Base-by-base conservation (phyloP, 768 basidiomycete genomes). In the Paxillus ammoniavirescens region DNA sequence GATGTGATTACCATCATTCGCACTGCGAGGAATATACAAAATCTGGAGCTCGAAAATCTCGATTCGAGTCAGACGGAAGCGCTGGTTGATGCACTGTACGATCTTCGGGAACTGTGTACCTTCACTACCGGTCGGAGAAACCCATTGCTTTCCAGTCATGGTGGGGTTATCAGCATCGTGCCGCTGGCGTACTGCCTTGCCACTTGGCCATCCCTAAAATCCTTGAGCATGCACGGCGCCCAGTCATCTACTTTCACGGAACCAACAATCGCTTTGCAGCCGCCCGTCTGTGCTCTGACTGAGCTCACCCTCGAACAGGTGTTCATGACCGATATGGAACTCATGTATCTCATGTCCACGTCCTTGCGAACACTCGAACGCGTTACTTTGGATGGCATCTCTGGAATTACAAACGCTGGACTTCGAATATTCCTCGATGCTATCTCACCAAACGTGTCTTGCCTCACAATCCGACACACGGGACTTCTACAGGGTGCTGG, bases 211-310 rank as follows among this genome's bases (percentile, higher is more conserved):
- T 18, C 28, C 5, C 28, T 57, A 42, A 54, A 47, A 2, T 46
- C 50, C 4, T 48, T 56, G 38, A 38, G 14, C 8, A 28, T 49
- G 21, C 28, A 41, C 18, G 3, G 26, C 17, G 18, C 50, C 15
- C 3, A 0, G 18, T 45, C 43, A 8, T 9, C 17, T 4, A 12
- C 14, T 35, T 15, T 28, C 15, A 30, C 26, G 14, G n/a, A 42
- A 28, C 9, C 37, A 35, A 6, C 9, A 1, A 2, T 13, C 13
- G 35, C 42, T 10, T 21, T 50, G 6, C 52, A 7, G 23, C 37
- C 26, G 9, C 56, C 53, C 8, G 30, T 36, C 2, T 58, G 57
- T 14, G 31, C 54, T 5, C 35, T 58, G 31, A 42, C 38, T 6
- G 42, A 46, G 0, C 31, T 58, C 8, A 37, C 33, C 15, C 8